A percentile compares a stretch with the other conserved stretches of the same genome.
Conservation (phyloP, 352 stramenopile genomes). For the Blastocystis hominis region DNA sequence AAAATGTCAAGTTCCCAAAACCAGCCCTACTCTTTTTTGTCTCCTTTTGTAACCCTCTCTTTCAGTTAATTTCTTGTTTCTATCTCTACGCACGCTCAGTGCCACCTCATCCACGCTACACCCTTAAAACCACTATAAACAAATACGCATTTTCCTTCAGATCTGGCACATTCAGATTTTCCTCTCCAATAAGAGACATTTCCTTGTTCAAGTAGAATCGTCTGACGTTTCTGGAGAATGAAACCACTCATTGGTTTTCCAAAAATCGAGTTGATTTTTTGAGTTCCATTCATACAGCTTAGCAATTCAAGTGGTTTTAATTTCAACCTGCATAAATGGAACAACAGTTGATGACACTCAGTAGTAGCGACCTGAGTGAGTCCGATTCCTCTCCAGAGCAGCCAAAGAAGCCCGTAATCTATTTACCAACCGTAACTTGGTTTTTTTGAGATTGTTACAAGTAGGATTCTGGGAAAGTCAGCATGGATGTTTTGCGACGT, state of each 20-base stretch:
- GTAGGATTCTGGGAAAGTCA: neutral
- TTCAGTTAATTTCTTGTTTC: neutral
- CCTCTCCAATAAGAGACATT: constrained; percentile 44
- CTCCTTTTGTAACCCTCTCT: neutral
- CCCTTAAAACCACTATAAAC: neutral
- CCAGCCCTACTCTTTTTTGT: neutral
- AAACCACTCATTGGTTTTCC: neutral
- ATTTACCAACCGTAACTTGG: neutral
- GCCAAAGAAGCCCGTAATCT: neutral
- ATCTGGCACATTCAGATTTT: neutral
- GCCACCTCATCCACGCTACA: constrained; percentile 19
- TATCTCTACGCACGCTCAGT: neutral
- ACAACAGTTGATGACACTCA: neutral
- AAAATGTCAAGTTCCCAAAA: neutral
- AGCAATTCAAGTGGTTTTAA: neutral
- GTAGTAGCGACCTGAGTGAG: constrained; percentile 33
- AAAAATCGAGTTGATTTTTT: neutral
- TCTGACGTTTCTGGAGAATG: neutral
- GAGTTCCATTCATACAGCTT: neutral
- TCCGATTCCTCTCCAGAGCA: neutral
- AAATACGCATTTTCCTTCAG: constrained; percentile 23
- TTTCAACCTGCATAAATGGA: neutral
- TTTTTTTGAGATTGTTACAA: neutral
- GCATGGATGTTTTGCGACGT: neutral
- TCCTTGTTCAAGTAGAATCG: neutral